Evolutionary conservation across 129 eudicot genomes (phyloP), one percentile per base, ranked within the genome.

Genomic region (Rutidosis leptorrhynchoides): DNA sequence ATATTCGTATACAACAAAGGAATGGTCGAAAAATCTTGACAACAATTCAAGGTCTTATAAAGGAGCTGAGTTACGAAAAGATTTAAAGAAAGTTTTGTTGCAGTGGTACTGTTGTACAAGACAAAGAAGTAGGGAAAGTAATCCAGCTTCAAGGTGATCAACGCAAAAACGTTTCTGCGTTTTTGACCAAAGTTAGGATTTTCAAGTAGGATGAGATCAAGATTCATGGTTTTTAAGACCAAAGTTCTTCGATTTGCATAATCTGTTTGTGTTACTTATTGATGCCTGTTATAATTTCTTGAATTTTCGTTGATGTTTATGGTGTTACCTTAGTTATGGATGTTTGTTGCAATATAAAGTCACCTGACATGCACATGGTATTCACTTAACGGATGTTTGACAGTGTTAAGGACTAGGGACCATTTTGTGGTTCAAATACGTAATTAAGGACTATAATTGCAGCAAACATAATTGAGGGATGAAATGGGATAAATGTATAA

Each of bases 101-200:
- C 74, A 93, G 89, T 73, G 98, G 98, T 11, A 88, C 82, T 21
- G 96, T 93, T 58, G 92, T 89, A 45, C 85, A 83, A 45, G 98
- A 93, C 74, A 83, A 89, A 58, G 87, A 78, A 57, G 84, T 88
- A 21, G 98, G 98, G 4, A 86, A 88, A 62, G 95, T 93, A 61
- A 93, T 93, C 19, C 98, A 93, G 49, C 83, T 93, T 11, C 98
- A 93, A 62, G 96, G 98, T 11, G 96, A 93, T 70, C 98, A 93
- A 78, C 82, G 98, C 17, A 93, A 89, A 89, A 93, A 93, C 67
- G 98, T 86, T 6, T 80, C 96, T 9, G 72, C 75, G 16, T 93
- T 93, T 63, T 79, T 93, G 30, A 73, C 77, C 2, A 86, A 69
- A 14, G 93, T 84, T 1, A 88, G 83, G 1, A 65, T 94, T 48